A percentile compares a stretch with the other conserved stretches of the same genome.
Evolutionary conservation across 257 asterid species (phyloP).

Genomic region (Plectranthus barbatus): DNA sequence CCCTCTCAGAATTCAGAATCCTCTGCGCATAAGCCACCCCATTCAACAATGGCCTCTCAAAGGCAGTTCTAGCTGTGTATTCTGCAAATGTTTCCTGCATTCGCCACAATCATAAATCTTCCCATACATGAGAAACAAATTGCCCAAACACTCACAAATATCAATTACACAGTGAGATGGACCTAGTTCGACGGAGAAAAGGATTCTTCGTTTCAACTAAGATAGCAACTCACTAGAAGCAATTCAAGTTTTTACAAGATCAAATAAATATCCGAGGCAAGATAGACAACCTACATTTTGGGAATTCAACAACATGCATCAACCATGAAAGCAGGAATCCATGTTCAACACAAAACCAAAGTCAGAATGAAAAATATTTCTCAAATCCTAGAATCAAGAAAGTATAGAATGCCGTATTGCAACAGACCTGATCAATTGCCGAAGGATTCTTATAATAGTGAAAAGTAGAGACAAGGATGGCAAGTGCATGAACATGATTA

Average conservation of each 20-base stretch:
- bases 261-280: neutral
- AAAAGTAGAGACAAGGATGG: conserved; percentile 83
- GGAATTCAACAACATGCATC: neutral
- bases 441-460: conserved; percentile 80
- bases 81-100: conserved; percentile 83
- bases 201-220: neutral
- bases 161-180: no score
- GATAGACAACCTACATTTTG: no score
- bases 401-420: neutral
- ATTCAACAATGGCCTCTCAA: conserved; percentile 88
- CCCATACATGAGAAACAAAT: neutral
- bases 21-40: conserved; percentile 96
- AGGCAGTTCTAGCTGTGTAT: conserved; percentile 83
- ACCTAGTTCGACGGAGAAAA: no score
- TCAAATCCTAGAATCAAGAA: neutral
- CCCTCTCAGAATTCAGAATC: conserved; percentile 58
- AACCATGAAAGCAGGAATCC: neutral
- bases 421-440: conserved; percentile 83
- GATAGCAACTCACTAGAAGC: no score
- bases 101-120: no score
- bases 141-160: neutral
- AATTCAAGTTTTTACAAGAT: neutral
- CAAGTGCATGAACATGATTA: conserved; percentile 94
- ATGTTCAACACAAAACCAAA: neutral
- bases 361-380: no score